Evolutionary conservation across 257 asterid species (phyloP).

Genomic region (Lantana camara): DNA sequence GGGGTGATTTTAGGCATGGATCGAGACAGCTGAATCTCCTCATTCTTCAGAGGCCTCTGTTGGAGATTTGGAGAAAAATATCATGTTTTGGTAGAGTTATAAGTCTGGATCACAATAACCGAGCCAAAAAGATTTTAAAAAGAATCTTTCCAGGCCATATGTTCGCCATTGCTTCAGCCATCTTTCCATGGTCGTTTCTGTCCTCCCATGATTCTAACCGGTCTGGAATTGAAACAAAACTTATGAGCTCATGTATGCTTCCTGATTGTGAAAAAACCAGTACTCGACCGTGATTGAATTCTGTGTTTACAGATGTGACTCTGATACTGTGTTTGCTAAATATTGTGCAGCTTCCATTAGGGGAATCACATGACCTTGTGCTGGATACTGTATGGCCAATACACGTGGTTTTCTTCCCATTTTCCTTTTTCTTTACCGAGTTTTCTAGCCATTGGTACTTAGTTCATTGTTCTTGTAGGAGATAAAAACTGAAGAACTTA

Average conservation of each 20-base stretch:
- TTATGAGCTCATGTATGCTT: too few species aligned
- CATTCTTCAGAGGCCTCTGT: slow-evolving; percentile 39
- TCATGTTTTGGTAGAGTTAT: background rate
- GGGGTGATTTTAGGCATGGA: slow-evolving; percentile 49
- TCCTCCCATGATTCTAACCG: slow-evolving; percentile 45
- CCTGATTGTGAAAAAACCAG: slow-evolving; percentile 23
- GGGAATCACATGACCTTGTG: slow-evolving; percentile 67
- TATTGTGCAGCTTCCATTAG: slow-evolving; percentile 43
- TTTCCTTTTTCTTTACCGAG: background rate
- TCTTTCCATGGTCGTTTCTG: slow-evolving; percentile 37
- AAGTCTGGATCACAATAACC: slow-evolving; percentile 32
- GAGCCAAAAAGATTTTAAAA: slow-evolving; percentile 34
- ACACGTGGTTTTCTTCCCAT: slow-evolving; percentile 51
- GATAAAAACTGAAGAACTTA: too few species aligned
- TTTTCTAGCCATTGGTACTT: too few species aligned
- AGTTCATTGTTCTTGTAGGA: too few species aligned
- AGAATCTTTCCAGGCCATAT: slow-evolving; percentile 39
- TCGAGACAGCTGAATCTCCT: slow-evolving; percentile 41
- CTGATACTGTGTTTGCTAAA: slow-evolving; percentile 39
- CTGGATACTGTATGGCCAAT: slow-evolving; percentile 55
- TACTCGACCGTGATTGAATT: slow-evolving; percentile 42
- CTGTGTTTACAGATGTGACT: slow-evolving; percentile 55
- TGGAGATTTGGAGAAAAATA: background rate
- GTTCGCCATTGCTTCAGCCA: slow-evolving; percentile 22
- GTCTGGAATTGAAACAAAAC: slow-evolving; percentile 44